phyloP scores from a whole-genome alignment of 768 basidiomycete species.

The Phaeotremella skinneri region DNA sequence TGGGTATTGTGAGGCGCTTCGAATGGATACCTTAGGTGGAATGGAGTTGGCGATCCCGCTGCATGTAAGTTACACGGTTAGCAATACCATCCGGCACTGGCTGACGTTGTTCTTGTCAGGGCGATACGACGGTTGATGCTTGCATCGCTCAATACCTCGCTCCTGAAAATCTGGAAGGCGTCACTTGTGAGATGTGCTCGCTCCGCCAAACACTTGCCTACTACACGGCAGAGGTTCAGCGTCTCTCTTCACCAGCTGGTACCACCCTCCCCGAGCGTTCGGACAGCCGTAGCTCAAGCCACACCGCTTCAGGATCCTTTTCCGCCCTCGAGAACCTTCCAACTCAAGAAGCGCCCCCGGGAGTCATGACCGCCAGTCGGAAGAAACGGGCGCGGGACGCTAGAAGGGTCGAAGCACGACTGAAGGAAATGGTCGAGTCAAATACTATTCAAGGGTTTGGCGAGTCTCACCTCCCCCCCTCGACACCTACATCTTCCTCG shows the following conservation, averaged over 20 bases:
- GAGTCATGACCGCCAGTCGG: constrained; percentile 63
- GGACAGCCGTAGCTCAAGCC: constrained; percentile 1
- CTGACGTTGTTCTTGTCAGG: constrained; percentile 23
- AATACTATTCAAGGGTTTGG: constrained; percentile 61
- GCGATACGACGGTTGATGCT: constrained; percentile 62
- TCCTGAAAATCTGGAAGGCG: constrained; percentile 83
- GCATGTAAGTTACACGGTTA: constrained; percentile 25
- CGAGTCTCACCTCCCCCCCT: constrained; percentile 22
- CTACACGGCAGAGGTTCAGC: constrained; percentile 63
- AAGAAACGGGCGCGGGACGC: constrained; percentile 74
- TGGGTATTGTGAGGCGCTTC: constrained; percentile 78
- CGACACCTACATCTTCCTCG: constrained; percentile 5
- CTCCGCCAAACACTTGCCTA: constrained; percentile 68
- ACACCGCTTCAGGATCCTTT: neutral
- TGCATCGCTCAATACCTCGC: constrained; percentile 85
- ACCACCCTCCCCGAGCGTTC: neutral
- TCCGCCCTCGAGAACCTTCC: neutral
- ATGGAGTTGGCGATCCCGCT: constrained; percentile 47
- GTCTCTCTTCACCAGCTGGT: constrained; percentile 56
- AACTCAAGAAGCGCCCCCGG: constrained; percentile 33
- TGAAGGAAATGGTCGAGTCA: constrained; percentile 66
- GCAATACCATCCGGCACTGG: neutral
- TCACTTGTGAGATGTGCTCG: constrained; percentile 88
- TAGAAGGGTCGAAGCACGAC: constrained; percentile 61
- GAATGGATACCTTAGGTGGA: constrained; percentile 69